phyloP scores from a whole-genome alignment of 2,329 filamentous ascomycete species.

The Tolypocladium nubicola region DNA sequence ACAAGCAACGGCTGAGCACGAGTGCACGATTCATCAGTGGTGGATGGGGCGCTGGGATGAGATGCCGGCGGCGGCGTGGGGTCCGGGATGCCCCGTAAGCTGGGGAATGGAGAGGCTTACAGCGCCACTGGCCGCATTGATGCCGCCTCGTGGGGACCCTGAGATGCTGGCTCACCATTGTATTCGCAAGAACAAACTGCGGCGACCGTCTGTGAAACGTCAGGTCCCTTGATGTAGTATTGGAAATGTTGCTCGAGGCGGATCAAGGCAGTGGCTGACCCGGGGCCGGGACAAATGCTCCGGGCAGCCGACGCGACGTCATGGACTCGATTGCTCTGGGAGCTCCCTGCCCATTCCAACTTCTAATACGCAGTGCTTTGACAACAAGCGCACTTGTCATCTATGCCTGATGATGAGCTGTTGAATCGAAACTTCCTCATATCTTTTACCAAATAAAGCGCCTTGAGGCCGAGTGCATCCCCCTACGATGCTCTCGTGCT shows the following conservation, averaged over 20 bases:
- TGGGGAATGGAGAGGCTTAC: not conserved
- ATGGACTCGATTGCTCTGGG: not conserved
- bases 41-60: not conserved
- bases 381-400: not conserved
- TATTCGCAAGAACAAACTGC: not conserved
- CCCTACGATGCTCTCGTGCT: conserved; percentile 48
- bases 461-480: not conserved
- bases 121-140: not conserved
- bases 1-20: not conserved
- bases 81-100: not conserved
- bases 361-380: not conserved
- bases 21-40: not conserved
- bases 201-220: not conserved
- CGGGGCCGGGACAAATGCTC: not conserved
- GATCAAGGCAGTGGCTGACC: not conserved
- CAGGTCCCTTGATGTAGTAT: not conserved
- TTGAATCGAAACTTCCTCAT: not conserved
- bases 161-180: not conserved
- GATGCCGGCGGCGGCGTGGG: not conserved
- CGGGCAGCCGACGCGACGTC: not conserved
- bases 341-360: not conserved
- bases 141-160: not conserved
- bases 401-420: not conserved
- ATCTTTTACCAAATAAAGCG: not conserved
- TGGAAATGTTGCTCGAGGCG: not conserved